Conservation (phyloP, 2,329 filamentous ascomycete species). For the Pseudocercospora cruenta region DNA sequence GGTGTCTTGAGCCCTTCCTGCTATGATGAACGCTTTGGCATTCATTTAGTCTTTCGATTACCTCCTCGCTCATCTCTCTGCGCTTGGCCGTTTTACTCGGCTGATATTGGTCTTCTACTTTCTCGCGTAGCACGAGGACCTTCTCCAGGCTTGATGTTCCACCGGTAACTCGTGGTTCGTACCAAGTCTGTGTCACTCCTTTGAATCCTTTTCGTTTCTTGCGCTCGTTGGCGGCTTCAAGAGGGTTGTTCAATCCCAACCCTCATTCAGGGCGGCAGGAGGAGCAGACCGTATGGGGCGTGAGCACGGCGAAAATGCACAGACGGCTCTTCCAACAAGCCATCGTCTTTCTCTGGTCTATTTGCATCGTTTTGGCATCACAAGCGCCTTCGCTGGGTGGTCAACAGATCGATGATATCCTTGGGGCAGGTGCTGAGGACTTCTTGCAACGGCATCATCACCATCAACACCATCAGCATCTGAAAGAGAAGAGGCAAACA, state of each 20-base stretch:
- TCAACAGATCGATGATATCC: background rate
- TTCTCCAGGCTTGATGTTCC: background rate
- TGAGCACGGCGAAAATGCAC: background rate
- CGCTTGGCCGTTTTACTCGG: background rate
- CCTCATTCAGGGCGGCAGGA: background rate
- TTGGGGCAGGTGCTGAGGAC: background rate
- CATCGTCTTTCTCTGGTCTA: background rate
- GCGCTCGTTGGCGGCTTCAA: background rate
- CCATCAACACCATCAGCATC: constrained; percentile 4
- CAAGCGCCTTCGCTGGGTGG: background rate
- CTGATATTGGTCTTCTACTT: background rate
- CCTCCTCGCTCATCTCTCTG: constrained; percentile 3
- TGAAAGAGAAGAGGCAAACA: background rate
- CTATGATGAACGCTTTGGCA: background rate
- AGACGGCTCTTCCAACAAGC: background rate
- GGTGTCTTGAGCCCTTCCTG: background rate
- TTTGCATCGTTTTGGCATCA: background rate
- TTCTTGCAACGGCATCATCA: background rate
- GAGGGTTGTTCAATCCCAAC: background rate
- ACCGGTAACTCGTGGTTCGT: background rate
- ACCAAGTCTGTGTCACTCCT: background rate
- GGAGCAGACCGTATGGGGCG: background rate
- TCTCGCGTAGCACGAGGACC: background rate
- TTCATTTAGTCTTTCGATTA: background rate
- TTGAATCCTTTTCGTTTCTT: background rate